These are phyloP conservation scores for Starmerella scarabaei DNA, from an alignment of 805 yeast genomes.

Conservation along the genomic window DNA sequence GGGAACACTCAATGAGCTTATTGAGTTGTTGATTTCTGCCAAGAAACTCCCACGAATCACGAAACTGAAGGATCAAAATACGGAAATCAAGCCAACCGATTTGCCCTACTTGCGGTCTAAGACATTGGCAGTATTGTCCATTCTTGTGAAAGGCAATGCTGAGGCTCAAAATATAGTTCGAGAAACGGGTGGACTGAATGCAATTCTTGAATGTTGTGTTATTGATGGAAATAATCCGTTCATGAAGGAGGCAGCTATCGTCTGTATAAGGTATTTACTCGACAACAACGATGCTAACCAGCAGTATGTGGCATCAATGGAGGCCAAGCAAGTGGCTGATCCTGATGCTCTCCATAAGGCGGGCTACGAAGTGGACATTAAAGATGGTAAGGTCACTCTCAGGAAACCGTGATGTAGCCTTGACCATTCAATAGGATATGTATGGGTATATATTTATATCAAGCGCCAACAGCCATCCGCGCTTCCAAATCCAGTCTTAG, in stretches of 20 bases:
- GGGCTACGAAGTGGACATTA: constrained; percentile 65
- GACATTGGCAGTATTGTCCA: constrained; percentile 31
- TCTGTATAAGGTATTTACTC: constrained; percentile 60
- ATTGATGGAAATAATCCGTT: constrained; percentile 83
- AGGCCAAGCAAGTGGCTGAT: constrained; percentile 55
- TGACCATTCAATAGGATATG: no score
- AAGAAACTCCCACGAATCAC: constrained; percentile 7
- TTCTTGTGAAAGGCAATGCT: constrained; percentile 51
- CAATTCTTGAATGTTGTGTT: constrained; percentile 66
- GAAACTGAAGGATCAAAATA: constrained; percentile 6
- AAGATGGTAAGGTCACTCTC: constrained; percentile 55
- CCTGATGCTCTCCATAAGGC: constrained; percentile 50
- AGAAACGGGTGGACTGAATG: constrained; percentile 50
- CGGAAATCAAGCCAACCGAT: constrained; percentile 8
- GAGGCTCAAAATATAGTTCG: constrained; percentile 58
- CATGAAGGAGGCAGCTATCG: constrained; percentile 59
- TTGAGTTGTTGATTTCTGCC: constrained; percentile 4
- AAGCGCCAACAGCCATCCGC: constrained; percentile 3
- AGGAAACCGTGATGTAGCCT: constrained; percentile 32
- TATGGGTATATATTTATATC: no score
- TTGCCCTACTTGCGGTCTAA: constrained; percentile 11
- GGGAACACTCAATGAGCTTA: background rate
- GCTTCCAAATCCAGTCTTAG: constrained; percentile 11
- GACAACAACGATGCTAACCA: constrained; percentile 59
- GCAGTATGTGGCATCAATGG: constrained; percentile 57